Evolutionary conservation across 2,329 filamentous ascomycete genomes (phyloP).

Genomic region (Cercospora zeae-maydis): DNA sequence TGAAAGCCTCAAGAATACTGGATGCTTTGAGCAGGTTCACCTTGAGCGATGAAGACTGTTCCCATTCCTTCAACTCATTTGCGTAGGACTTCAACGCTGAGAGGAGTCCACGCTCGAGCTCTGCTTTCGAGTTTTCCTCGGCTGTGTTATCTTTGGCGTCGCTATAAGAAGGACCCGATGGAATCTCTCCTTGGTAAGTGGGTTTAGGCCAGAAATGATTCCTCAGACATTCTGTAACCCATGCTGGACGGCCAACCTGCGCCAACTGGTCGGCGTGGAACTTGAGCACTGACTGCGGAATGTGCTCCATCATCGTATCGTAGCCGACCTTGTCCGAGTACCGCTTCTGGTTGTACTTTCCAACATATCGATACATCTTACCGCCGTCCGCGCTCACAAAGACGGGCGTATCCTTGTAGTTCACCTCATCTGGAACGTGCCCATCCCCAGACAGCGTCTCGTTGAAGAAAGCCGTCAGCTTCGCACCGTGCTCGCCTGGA

Average conservation of each 20-base stretch:
- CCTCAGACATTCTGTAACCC: conserved; percentile 43
- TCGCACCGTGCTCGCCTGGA: conserved; percentile 46
- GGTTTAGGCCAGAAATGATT: conserved; percentile 45
- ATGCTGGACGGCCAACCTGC: conserved; percentile 37
- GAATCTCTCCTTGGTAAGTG: conserved; percentile 39
- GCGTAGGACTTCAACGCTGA: conserved; percentile 37
- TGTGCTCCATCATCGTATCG: conserved; percentile 39
- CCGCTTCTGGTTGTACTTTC: conserved; percentile 46
- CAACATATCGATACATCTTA: conserved; percentile 43
- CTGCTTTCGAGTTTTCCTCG: neutral
- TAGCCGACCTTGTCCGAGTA: conserved; percentile 46
- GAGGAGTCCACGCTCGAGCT: conserved; percentile 29
- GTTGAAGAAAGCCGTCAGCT: conserved; percentile 48
- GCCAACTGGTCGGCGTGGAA: conserved; percentile 42
- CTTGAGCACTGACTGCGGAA: conserved; percentile 37
- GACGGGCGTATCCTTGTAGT: conserved; percentile 41
- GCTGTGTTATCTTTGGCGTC: conserved; percentile 14
- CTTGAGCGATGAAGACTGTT: conserved; percentile 39
- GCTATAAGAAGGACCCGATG: conserved; percentile 20
- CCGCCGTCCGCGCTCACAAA: conserved; percentile 36
- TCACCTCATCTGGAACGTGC: conserved; percentile 19
- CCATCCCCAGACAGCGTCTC: conserved; percentile 30
- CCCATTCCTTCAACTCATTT: conserved; percentile 39
- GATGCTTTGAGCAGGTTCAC: conserved; percentile 38
- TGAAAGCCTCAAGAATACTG: conserved; percentile 41